Base-by-base conservation (phyloP, 2,329 filamentous ascomycete species). In the Lecanosticta acicola region DNA sequence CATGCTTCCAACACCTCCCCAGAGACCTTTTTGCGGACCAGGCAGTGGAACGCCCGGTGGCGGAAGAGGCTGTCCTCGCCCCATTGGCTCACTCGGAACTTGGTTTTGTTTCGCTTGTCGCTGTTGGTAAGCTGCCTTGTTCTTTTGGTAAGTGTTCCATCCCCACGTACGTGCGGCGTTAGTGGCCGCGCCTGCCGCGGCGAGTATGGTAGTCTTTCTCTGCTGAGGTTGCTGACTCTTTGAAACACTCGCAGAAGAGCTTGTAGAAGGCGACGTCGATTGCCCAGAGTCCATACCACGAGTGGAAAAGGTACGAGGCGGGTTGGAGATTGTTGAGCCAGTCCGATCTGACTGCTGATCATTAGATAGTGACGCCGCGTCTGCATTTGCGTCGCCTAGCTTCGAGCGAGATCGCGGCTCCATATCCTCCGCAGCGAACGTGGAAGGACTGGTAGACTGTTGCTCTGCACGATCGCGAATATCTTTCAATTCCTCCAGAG, bases 41-140 rank as follows among this genome's bases (percentile, higher is more conserved):
- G 89, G 88, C 1, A 94, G 73, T 3, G 89, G 88, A 36, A 78
- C 82, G 2, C 88, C 89, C 2, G 85, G 86, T 7, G 88, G 87
- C 38, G 87, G 88, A 14, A 94, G 71, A 1, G 88, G 88, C 56
- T 85, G 83, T 0, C 88, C 88, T 32, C 88, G 78, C 1, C 89
- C 89, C 71, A 94, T 88, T 1, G 88, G 88, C 57, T 87, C 49
- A 26, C 48, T 47, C 4, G 44, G 34, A 0, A 24, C 43, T 16
- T 36, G 16, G 29, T 49, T 39, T 13, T 13, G 71, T 36, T 36
- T 46, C 73, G 67, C 51, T 78, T 75, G 10, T 79, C 24, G 17
- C 16, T 44, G 46, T 17, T 39, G 48, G 3, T 48, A 34, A 3
- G 37, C 45, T 17, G 29, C 38, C 42, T 50, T 53, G 34, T 53